These are phyloP conservation scores for Lagenaria siceraria DNA, from an alignment of 306 rosid genomes.

Conservation along the genomic window DNA sequence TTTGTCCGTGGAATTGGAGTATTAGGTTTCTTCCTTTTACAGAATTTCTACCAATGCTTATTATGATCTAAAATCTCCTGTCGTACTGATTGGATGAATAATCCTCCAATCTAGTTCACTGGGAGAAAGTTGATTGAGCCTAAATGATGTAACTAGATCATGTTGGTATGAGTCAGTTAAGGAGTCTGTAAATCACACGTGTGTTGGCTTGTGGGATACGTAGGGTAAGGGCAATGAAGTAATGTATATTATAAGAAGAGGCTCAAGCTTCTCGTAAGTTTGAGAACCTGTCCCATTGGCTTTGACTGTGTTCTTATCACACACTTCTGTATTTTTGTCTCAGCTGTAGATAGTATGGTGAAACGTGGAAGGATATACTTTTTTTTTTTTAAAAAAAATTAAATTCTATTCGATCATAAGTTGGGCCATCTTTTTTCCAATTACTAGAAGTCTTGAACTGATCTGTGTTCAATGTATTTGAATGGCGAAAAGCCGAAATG, in stretches of 20 bases:
- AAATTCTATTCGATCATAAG: neutral
- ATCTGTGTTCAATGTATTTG: neutral
- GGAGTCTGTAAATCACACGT: neutral
- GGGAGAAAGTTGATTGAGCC: neutral
- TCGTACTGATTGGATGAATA: neutral
- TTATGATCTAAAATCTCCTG: neutral
- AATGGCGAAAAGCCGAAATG: neutral
- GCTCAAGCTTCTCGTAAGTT: neutral
- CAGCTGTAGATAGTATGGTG: neutral
- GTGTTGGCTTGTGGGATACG: neutral
- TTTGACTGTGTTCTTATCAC: neutral
- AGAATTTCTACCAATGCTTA: neutral
- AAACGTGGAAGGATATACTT: neutral
- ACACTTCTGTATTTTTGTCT: neutral
- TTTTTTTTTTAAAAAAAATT: neutral
- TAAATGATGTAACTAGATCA: neutral
- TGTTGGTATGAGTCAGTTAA: neutral
- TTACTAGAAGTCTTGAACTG: neutral
- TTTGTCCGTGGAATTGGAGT: neutral
- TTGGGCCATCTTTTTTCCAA: neutral
- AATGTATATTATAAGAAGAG: neutral
- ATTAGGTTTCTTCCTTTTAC: no score
- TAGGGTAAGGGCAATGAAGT: neutral
- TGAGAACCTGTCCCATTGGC: neutral
- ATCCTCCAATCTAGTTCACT: neutral